These are phyloP conservation scores for Scleroderma bovista DNA, from an alignment of 768 basidiomycete genomes.

Conservation along the genomic window DNA sequence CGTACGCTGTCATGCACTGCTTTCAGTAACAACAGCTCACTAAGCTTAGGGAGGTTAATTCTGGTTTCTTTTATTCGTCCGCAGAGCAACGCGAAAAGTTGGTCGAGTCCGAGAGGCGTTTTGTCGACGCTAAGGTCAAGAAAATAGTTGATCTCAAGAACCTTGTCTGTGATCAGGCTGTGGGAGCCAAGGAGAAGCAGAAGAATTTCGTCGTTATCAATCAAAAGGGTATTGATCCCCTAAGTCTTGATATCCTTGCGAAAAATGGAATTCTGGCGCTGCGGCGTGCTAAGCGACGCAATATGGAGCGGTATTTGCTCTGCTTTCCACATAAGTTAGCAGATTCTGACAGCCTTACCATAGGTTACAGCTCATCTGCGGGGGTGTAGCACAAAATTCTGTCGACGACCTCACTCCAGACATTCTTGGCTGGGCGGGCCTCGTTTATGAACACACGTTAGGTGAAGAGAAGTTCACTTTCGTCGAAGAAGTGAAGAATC, in stretches of 20 bases:
- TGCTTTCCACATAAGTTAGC: constrained; percentile 23
- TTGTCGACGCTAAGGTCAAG: constrained; percentile 89
- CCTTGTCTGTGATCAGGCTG: constrained; percentile 88
- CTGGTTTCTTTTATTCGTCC: constrained; percentile 98
- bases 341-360: constrained; percentile 17
- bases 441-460: constrained; percentile 97
- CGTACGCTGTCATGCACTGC: constrained; percentile 52
- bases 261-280: constrained; percentile 96
- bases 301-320: constrained; percentile 84
- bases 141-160: constrained; percentile 98
- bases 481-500: constrained; percentile 92
- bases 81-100: constrained; percentile 98
- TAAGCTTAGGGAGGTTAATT: constrained; percentile 86
- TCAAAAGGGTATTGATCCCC: constrained; percentile 98
- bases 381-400: constrained; percentile 95
- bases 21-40: constrained; percentile 14
- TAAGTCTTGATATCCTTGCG: constrained; percentile 90
- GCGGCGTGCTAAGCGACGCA: constrained; percentile 92
- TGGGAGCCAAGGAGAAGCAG: constrained; percentile 73
- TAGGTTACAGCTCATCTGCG: constrained; percentile 90
- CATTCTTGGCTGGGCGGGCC: constrained; percentile 93
- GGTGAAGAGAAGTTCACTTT: constrained; percentile 99
- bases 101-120: constrained; percentile 92
- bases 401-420: constrained; percentile 93
- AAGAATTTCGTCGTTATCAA: constrained; percentile 95